A percentile compares a stretch with the other conserved stretches of the same genome.
Conservation (phyloP, 2,329 filamentous ascomycete species). For the Trichophyton rubrum region DNA sequence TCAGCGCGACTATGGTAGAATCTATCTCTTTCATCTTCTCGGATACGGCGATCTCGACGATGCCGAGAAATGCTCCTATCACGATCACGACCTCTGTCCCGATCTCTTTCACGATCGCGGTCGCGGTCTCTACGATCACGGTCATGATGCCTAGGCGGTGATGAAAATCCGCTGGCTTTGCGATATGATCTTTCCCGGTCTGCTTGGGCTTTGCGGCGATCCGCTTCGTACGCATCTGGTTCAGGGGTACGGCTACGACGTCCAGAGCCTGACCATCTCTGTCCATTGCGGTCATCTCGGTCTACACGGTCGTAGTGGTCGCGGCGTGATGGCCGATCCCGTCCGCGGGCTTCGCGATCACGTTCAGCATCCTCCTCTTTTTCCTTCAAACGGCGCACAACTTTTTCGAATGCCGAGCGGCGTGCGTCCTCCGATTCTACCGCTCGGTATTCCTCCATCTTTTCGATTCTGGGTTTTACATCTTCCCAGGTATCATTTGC, state of each 20-base stretch:
- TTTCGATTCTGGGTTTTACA: constrained; percentile 65
- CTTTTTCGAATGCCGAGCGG: constrained; percentile 77
- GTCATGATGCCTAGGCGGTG: constrained; percentile 26
- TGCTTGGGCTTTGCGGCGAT: constrained; percentile 82
- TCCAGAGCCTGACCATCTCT: constrained; percentile 28
- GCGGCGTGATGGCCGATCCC: constrained; percentile 38
- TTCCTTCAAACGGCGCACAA: constrained; percentile 78
- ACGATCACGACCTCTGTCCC: constrained; percentile 31
- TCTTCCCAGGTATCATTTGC: constrained; percentile 77
- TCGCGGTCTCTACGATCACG: constrained; percentile 13
- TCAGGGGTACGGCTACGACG: constrained; percentile 80
- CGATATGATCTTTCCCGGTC: constrained; percentile 89
- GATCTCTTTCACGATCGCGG: constrained; percentile 24
- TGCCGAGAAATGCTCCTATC: constrained; percentile 31
- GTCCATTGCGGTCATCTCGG: constrained; percentile 26
- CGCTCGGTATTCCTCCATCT: constrained; percentile 71
- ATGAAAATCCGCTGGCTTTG: constrained; percentile 55
- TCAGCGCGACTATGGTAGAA: constrained; percentile 72
- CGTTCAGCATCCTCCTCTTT: constrained; percentile 71
- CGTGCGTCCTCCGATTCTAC: constrained; percentile 73
- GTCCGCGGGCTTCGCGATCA: constrained; percentile 46
- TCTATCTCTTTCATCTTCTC: constrained; percentile 82
- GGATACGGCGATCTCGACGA: constrained; percentile 72
- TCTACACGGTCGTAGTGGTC: constrained; percentile 32
- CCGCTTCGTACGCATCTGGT: constrained; percentile 85